phyloP scores from a whole-genome alignment of 768 basidiomycete species.

The Lanmaoa pseudosensibilis region DNA sequence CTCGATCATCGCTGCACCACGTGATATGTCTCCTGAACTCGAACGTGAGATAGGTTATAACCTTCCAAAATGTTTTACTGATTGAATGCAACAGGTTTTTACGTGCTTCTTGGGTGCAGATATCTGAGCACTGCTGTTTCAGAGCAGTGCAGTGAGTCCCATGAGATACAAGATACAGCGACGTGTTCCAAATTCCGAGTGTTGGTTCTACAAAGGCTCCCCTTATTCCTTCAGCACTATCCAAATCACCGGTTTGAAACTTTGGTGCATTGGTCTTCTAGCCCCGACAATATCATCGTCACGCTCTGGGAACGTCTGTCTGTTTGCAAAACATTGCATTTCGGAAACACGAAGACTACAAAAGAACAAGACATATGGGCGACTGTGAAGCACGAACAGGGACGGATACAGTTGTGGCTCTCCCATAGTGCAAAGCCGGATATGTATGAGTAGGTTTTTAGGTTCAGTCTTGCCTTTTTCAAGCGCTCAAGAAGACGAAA shows the following conservation, averaged over 20 bases:
- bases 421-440: constrained; percentile 69
- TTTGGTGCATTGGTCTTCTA: constrained; percentile 57
- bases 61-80: not conserved
- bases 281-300: constrained; percentile 60
- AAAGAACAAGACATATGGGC: constrained; percentile 67
- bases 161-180: constrained; percentile 46
- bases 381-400: constrained; percentile 51
- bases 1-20: constrained; percentile 65
- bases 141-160: constrained; percentile 63
- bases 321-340: constrained; percentile 57
- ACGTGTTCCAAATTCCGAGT: constrained; percentile 47
- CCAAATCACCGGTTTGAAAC: constrained; percentile 57
- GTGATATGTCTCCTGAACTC: constrained; percentile 87
- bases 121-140: constrained; percentile 66
- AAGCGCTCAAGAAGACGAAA: not conserved
- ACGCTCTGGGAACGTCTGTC: constrained; percentile 60
- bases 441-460: constrained; percentile 72
- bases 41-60: constrained; percentile 52
- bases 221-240: constrained; percentile 86
- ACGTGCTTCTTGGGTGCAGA: constrained; percentile 67
- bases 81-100: constrained; percentile 52
- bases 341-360: constrained; percentile 42
- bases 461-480: not conserved
- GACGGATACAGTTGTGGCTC: constrained; percentile 68
- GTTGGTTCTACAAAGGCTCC: constrained; percentile 73